phyloP scores from a whole-genome alignment of 1,139 yeast genomes.

The Candida sp. region DNA sequence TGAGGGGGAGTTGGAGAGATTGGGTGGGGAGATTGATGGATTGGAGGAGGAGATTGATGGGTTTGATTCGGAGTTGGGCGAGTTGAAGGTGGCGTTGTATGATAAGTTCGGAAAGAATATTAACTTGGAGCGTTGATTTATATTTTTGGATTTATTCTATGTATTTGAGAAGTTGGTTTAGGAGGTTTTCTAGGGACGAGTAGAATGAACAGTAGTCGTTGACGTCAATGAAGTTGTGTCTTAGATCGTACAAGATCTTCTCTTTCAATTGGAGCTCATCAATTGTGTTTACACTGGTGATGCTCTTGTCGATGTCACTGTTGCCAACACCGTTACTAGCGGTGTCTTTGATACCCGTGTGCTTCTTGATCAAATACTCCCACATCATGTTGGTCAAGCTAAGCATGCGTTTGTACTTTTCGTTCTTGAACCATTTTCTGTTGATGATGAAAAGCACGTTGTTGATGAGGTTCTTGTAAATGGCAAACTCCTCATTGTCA shows the following conservation, averaged over 20 bases:
- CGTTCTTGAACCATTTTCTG: conserved; percentile 52
- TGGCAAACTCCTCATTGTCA: conserved; percentile 34
- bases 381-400: conserved; percentile 46
- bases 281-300: neutral
- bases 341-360: conserved; percentile 6
- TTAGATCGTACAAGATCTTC: conserved; percentile 45
- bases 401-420: conserved; percentile 50
- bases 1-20: conserved; percentile 58
- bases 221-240: conserved; percentile 49
- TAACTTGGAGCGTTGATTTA: conserved; percentile 68
- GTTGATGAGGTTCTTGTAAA: conserved; percentile 44
- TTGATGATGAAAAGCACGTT: conserved; percentile 48
- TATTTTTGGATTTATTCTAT: conserved; percentile 27
- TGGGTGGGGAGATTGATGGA: conserved; percentile 53
- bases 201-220: conserved; percentile 53
- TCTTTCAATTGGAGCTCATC: conserved; percentile 41
- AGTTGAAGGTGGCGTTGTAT: conserved; percentile 74
- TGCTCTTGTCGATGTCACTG: neutral
- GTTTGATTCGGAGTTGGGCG: conserved; percentile 57
- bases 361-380: conserved; percentile 46
- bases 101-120: conserved; percentile 92
- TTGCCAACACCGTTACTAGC: neutral
- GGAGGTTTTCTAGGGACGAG: conserved; percentile 43
- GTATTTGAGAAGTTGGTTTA: conserved; percentile 44
- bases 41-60: conserved; percentile 52